Evolutionary conservation across 2,329 filamentous ascomycete species (phyloP).

Genomic region (Zymoseptoria brevis): DNA sequence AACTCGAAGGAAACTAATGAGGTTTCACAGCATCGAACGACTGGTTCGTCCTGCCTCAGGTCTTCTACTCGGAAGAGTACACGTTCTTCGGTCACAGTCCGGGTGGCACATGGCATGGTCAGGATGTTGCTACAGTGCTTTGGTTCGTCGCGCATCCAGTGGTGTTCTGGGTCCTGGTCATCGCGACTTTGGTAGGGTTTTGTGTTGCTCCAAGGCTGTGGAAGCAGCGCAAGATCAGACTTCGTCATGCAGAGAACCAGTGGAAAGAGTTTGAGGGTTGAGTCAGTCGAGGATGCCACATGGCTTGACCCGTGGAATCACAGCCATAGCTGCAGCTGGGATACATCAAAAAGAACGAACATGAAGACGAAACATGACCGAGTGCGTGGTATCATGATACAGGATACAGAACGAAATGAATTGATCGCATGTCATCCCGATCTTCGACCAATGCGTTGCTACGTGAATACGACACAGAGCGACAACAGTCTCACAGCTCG

Average conservation of each 20-base stretch:
- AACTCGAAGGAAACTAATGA: neutral
- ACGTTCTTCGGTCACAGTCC: slow-evolving; percentile 28
- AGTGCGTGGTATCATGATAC: too few species aligned
- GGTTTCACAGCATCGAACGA: neutral
- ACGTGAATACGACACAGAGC: too few species aligned
- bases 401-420: too few species aligned
- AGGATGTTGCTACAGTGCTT: slow-evolving; percentile 24
- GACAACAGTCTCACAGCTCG: too few species aligned
- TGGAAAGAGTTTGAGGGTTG: neutral
- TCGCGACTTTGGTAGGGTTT: neutral
- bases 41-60: slow-evolving; percentile 17
- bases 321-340: too few species aligned
- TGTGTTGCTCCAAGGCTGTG: neutral
- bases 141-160: slow-evolving; percentile 19
- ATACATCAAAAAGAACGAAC: too few species aligned
- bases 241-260: neutral
- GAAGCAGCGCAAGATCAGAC: neutral
- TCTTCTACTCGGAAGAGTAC: slow-evolving; percentile 26
- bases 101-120: slow-evolving; percentile 28
- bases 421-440: too few species aligned
- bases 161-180: neutral
- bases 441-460: too few species aligned
- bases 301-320: too few species aligned
- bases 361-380: too few species aligned
- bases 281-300: neutral